Percentiles rank a stretch among this genome's conserved stretches.
phyloP scores from a whole-genome alignment of 2,329 filamentous ascomycete genomes.

The Colletotrichum ledebouriae region DNA sequence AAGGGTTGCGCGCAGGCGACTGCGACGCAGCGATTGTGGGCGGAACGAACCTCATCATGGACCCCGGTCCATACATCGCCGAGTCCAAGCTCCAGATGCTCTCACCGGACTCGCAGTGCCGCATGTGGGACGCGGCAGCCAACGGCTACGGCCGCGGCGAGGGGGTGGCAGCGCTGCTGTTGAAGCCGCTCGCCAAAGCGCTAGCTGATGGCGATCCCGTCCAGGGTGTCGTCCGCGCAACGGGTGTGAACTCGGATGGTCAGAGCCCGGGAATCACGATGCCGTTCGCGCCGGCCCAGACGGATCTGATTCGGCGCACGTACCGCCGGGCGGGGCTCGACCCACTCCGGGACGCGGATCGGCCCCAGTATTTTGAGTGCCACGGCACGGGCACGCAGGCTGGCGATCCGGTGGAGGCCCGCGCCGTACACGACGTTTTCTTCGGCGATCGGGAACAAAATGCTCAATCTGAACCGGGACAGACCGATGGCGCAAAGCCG shows the following conservation, averaged over 20 bases:
- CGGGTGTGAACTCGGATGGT: constrained; percentile 52
- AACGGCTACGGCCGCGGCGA: constrained; percentile 60
- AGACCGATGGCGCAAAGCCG: too few species aligned
- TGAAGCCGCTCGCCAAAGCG: constrained; percentile 58
- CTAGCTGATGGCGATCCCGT: constrained; percentile 55
- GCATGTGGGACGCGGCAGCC: constrained; percentile 49
- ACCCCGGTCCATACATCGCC: constrained; percentile 43
- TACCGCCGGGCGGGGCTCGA: constrained; percentile 48
- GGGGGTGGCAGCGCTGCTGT: constrained; percentile 53
- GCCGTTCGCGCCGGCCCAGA: constrained; percentile 54
- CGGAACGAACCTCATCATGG: constrained; percentile 47
- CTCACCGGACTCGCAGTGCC: constrained; percentile 25
- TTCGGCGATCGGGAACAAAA: neutral
- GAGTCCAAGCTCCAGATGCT: constrained; percentile 32
- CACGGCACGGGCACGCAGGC: constrained; percentile 61
- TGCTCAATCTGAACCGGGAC: too few species aligned
- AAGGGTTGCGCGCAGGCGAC: constrained; percentile 42
- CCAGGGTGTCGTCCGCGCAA: constrained; percentile 48
- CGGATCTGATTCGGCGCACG: constrained; percentile 50
- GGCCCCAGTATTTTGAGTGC: constrained; percentile 50
- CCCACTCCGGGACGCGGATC: constrained; percentile 42
- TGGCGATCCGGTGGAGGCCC: constrained; percentile 57
- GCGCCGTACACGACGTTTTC: constrained; percentile 44
- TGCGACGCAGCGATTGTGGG: constrained; percentile 44
- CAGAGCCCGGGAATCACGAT: constrained; percentile 52